A percentile compares a stretch with the other conserved stretches of the same genome.
Conservation (phyloP, 805 yeast species). For the Saccharomycopsis fodiens region DNA sequence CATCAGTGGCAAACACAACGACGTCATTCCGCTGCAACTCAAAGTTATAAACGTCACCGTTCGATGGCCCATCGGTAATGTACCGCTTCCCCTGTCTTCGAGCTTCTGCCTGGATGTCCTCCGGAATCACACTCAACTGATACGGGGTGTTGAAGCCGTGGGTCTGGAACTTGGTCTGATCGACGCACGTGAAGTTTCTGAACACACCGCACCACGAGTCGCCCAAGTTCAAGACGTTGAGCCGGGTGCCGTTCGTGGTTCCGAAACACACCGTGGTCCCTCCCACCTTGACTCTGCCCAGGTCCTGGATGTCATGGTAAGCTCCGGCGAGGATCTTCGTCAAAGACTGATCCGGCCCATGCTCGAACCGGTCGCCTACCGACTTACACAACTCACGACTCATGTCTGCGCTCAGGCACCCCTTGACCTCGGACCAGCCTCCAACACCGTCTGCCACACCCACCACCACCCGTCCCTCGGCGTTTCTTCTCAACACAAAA, state of each 20-base stretch:
- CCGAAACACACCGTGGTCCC: constrained; percentile 93
- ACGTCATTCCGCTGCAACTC: constrained; percentile 66
- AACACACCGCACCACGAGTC: constrained; percentile 93
- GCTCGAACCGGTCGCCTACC: constrained; percentile 36
- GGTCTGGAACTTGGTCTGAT: constrained; percentile 69
- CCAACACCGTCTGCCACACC: constrained; percentile 96
- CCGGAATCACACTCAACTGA: constrained; percentile 82
- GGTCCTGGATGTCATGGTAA: constrained; percentile 42
- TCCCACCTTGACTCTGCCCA: constrained; percentile 71
- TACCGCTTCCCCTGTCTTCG: constrained; percentile 49
- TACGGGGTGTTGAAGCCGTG: constrained; percentile 89
- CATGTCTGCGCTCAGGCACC: constrained; percentile 73
- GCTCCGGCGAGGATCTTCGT: constrained; percentile 46
- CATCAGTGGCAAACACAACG: constrained; percentile 85
- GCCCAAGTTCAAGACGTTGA: constrained; percentile 76
- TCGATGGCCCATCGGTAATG: constrained; percentile 62
- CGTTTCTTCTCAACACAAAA: constrained; percentile 36
- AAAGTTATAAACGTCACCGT: constrained; percentile 61
- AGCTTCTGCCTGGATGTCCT: constrained; percentile 45
- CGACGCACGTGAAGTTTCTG: constrained; percentile 51
- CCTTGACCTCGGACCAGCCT: constrained; percentile 92
- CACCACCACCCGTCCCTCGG: constrained; percentile 40
- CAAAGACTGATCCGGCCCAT: constrained; percentile 29
- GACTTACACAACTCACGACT: constrained; percentile 68
- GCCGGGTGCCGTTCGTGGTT: constrained; percentile 43